Evolutionary conservation across 108 stramenopile species (phyloP).

Genomic region (Pseudonitzschia multistriata): DNA sequence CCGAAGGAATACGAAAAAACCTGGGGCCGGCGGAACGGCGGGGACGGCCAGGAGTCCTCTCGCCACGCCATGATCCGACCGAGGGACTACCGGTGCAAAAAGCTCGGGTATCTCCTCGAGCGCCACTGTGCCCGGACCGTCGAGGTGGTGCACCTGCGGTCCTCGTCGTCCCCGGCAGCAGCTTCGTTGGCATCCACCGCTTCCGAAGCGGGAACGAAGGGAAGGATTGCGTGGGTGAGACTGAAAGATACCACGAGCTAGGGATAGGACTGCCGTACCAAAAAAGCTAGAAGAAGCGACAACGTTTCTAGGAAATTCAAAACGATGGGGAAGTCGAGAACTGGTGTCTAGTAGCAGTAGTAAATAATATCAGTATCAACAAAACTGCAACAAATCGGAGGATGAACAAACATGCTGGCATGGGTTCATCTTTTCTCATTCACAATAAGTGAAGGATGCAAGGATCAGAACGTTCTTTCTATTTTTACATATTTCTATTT

Average conservation of each 20-base stretch:
- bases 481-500: no score
- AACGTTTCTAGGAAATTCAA: no score
- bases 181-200: background rate
- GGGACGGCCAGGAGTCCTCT: no score
- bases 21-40: background rate
- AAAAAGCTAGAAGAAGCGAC: no score
- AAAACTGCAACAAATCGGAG: no score
- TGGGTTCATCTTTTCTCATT: no score
- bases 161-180: background rate
- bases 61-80: slow-evolving; percentile 3
- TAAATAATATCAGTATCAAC: no score
- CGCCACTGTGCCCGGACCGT: slow-evolving; percentile 7
- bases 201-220: background rate
- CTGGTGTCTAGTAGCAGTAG: no score
- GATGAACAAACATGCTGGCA: no score
- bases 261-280: background rate
- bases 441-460: no score
- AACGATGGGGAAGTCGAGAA: no score
- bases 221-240: background rate
- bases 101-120: background rate
- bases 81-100: slow-evolving; percentile 6
- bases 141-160: background rate
- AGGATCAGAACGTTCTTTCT: no score
- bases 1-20: slow-evolving; percentile 38
- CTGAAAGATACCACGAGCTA: background rate